phyloP scores from a whole-genome alignment of 495 filamentous ascomycete genomes.

The Talaromyces nanjingensis region DNA sequence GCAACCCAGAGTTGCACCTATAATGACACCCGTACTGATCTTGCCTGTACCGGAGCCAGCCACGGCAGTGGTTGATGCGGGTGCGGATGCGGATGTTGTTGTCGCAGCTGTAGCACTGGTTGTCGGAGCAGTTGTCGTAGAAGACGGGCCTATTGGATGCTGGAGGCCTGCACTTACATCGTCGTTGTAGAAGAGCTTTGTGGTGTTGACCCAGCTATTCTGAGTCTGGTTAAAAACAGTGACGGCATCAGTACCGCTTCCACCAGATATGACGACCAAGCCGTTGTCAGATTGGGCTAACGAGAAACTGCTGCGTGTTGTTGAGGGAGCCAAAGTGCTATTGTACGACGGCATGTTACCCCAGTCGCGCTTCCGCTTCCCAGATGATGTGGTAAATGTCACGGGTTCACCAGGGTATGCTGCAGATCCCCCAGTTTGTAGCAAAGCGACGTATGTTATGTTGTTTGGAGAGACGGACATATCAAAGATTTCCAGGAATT shows the following conservation, averaged over 20 bases:
- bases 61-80: conserved; percentile 28
- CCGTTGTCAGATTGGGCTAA: conserved; percentile 51
- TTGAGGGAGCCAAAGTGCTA: conserved; percentile 57
- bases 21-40: conserved; percentile 48
- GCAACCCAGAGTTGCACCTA: conserved; percentile 74
- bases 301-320: conserved; percentile 54
- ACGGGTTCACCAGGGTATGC: conserved; percentile 26
- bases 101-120: conserved; percentile 32
- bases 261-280: conserved; percentile 71
- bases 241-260: conserved; percentile 51
- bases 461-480: conserved; percentile 69
- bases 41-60: conserved; percentile 22
- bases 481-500: conserved; percentile 76
- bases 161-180: conserved; percentile 25
- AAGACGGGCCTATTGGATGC: conserved; percentile 27
- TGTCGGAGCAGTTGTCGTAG: conserved; percentile 29
- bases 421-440: conserved; percentile 38
- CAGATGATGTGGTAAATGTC: conserved; percentile 15
- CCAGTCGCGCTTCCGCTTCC: conserved; percentile 3
- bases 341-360: conserved; percentile 73
- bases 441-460: conserved; percentile 59
- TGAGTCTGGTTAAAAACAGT: conserved; percentile 73
- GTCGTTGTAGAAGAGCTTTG: conserved; percentile 47
- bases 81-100: conserved; percentile 21
- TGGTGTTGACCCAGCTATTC: conserved; percentile 79